Evolutionary conservation across 2,329 filamentous ascomycete genomes (phyloP).

Genomic region (Microdochium bolleyi): DNA sequence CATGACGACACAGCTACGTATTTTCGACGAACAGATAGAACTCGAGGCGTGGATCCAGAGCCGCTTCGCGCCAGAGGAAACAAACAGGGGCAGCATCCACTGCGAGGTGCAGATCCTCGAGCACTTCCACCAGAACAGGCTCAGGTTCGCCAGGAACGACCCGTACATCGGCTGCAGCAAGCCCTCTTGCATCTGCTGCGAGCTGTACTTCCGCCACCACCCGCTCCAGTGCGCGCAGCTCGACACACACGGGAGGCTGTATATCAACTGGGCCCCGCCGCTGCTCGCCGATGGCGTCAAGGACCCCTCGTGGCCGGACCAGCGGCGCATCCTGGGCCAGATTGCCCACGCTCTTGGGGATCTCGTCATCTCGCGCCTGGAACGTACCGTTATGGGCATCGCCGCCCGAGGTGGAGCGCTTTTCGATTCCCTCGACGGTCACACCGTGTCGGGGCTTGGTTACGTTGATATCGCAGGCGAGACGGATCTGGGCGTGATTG

Average conservation of each 20-base stretch:
- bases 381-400: not conserved
- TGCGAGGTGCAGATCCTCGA: constrained; percentile 40
- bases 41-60: constrained; percentile 14
- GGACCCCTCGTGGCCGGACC: constrained; percentile 7
- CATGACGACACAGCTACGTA: constrained; percentile 2
- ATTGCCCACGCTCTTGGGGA: constrained; percentile 4
- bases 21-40: constrained; percentile 17
- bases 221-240: constrained; percentile 21
- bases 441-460: not conserved
- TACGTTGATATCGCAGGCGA: not conserved
- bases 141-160: constrained; percentile 28
- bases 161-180: constrained; percentile 43
- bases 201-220: constrained; percentile 33
- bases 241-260: constrained; percentile 29
- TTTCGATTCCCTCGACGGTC: not conserved
- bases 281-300: constrained; percentile 4
- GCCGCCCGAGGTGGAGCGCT: not conserved
- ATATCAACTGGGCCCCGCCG: constrained; percentile 29
- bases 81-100: constrained; percentile 25
- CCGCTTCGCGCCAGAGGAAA: constrained; percentile 13
- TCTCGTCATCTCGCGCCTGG: not conserved
- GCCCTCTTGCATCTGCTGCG: constrained; percentile 40
- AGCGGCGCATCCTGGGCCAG: constrained; percentile 13
- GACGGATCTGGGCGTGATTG: not conserved
- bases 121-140: constrained; percentile 25